Evolutionary conservation across 495 filamentous ascomycete genomes (phyloP), one percentile per base, ranked within the genome.

Genomic region (Daldinia decipiens): DNA sequence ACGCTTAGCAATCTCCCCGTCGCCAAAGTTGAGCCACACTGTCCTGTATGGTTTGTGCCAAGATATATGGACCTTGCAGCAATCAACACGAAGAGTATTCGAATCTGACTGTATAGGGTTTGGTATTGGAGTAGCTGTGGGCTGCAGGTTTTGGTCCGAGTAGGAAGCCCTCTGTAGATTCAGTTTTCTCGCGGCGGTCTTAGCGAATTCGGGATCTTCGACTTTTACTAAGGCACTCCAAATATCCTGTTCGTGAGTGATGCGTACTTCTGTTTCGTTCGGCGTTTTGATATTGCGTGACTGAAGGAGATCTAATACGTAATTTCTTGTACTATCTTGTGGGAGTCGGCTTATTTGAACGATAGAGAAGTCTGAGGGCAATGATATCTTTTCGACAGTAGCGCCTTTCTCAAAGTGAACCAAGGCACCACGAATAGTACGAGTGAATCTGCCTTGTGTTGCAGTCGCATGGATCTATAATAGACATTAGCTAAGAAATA

Each of bases 371-470:
- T 80, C 79, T 11, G 76, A 59, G 6, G 54, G 53, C 13, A 77
- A 52, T 1, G 72, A 71, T 0, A 76, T 53, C 47, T 76, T 76
- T 11, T 51, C 39, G 15, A 79, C 62, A 0, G 31, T 52, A 0
- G 74, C 76, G 5, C 79, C 79, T n/a, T 68, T 68, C 5, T 65
- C 71, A 21, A 80, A 80, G 13, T 71, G 56, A 13, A 72, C 74
- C 17, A 70, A 19, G 4, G 72, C 73, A n/a, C 78, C 78, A 4
- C 55, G 34, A 8, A 80, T 47, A 13, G 36, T 58, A n/a, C 71
- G 71, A 19, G 51, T 54, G 11, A 36, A 12, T 11, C 60, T 38
- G 27, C 63, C 40, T 52, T 40, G 39, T 3, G 24, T 19, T 13
- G 15, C 9, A 7, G 32, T 3, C 12, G 11, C 9, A 24, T 51